These are phyloP conservation scores for Kazachstania sp. DNA, from an alignment of 1,139 yeast species.

Conservation along the genomic window DNA sequence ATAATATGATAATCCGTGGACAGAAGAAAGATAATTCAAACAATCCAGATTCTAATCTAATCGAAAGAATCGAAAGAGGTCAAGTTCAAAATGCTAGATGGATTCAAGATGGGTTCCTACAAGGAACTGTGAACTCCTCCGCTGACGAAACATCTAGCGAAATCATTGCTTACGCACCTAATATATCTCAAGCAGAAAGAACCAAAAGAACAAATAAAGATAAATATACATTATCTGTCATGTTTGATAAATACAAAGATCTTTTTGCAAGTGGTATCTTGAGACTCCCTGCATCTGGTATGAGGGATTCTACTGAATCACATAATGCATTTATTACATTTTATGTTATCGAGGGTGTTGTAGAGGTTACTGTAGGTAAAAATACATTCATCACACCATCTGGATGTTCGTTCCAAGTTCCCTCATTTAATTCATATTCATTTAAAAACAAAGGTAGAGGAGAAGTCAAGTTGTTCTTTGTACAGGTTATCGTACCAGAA, in stretches of 20 bases:
- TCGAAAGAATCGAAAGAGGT: slow-evolving; percentile 22
- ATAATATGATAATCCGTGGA: slow-evolving; percentile 1
- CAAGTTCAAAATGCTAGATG: slow-evolving; percentile 47
- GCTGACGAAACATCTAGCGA: slow-evolving; percentile 39
- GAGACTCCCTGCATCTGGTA: slow-evolving; percentile 55
- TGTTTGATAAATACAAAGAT: slow-evolving; percentile 60
- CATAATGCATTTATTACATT: slow-evolving; percentile 65
- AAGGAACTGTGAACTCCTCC: slow-evolving; percentile 48
- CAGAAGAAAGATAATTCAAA: neutral
- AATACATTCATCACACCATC: slow-evolving; percentile 51
- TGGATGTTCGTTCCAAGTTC: slow-evolving; percentile 79
- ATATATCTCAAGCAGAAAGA: slow-evolving; percentile 43
- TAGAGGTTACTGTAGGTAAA: slow-evolving; percentile 60
- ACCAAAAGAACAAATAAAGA: slow-evolving; percentile 42
- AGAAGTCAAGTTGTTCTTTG: slow-evolving; percentile 62
- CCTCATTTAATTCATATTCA: slow-evolving; percentile 65
- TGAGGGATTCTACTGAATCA: slow-evolving; percentile 55
- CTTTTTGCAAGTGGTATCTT: slow-evolving; percentile 72
- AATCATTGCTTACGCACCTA: slow-evolving; percentile 64
- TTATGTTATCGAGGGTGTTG: slow-evolving; percentile 60
- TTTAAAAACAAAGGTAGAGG: slow-evolving; percentile 50
- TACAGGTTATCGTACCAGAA: slow-evolving; percentile 47
- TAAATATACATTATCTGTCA: slow-evolving; percentile 52
- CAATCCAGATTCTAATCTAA: slow-evolving; percentile 5
- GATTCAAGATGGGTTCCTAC: slow-evolving; percentile 44